A percentile compares a stretch with the other conserved stretches of the same genome.
phyloP scores from a whole-genome alignment of 495 filamentous ascomycete genomes.

The Friedmanniomyces simplex region DNA sequence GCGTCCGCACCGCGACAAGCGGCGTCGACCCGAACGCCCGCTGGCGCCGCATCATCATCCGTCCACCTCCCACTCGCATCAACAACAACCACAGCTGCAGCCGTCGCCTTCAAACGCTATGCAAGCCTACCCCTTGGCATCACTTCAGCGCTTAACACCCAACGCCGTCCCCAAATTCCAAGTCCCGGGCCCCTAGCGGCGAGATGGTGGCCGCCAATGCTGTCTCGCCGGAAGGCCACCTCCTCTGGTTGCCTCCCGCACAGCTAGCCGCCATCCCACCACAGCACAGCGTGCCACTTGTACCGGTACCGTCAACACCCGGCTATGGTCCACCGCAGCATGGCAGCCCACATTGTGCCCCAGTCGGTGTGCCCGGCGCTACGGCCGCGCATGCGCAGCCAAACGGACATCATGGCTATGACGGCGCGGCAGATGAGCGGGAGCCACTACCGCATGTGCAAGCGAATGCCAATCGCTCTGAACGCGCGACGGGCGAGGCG shows the following conservation, averaged over 20 bases:
- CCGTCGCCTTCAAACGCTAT: not conserved
- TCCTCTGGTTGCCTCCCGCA: not conserved
- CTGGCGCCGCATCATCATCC: not conserved
- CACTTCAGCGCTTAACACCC: not conserved
- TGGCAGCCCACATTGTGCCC: conserved; percentile 3
- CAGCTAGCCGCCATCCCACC: not conserved
- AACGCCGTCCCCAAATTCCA: not conserved
- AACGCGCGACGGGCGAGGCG: conserved; percentile 8
- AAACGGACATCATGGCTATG: not conserved
- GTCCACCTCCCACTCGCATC: conserved; percentile 2
- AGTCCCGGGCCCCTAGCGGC: conserved; percentile 3
- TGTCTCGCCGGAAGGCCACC: not conserved
- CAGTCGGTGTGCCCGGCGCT: conserved; percentile 4
- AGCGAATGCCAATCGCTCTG: conserved; percentile 8
- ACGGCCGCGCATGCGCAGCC: not conserved
- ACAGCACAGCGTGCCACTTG: not conserved
- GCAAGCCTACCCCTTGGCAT: not conserved
- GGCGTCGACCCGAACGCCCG: not conserved
- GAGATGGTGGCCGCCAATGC: conserved; percentile 7
- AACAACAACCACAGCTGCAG: not conserved
- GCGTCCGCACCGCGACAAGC: conserved; percentile 20
- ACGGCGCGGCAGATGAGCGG: conserved; percentile 1
- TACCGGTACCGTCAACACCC: not conserved
- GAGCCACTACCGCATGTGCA: conserved; percentile 4
- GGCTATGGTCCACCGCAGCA: not conserved